Evolutionary conservation across 2,329 filamentous ascomycete genomes (phyloP), one percentile per base, ranked within the genome.

Genomic region (Karstenula rhodostoma): DNA sequence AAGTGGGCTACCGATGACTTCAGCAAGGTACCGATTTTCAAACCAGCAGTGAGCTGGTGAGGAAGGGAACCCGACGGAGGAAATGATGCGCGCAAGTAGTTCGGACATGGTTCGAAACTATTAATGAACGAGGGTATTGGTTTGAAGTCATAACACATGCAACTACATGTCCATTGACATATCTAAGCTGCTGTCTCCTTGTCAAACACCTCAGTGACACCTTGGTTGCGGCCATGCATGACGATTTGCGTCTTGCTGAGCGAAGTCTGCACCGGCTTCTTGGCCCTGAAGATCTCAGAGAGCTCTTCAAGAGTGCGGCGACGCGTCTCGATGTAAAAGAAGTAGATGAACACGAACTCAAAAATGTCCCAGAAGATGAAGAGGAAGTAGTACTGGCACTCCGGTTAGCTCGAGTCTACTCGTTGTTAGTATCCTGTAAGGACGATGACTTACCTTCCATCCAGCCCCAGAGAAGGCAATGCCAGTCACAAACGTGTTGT

Each of bases 291-390:
- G 56, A 83, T 79, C 25, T 75, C 73, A 22, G 77, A 76, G 13
- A 83, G 69, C 67, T 83, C 81, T 65, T 83, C 81, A 23, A 83
- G 73, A 12, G 78, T 82, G 61, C 77, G 72, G 35, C 77, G 69
- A 48, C 77, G 76, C 54, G 74, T 74, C 58, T 77, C 72, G 49
- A 77, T 75, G 58, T 77, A 77, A 56, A 76, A 75, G 65, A 75
- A 76, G 64, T 73, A 75, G 58, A 75, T 74, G 64, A 80, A 76
- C 10, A 70, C 61, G 59, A 79, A 76, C 61, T 79, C 79, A 61
- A 81, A 77, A 0, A 76, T 70, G 60, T 81, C 78, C 76, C 76
- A 79, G 67, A 77, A 76, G 56, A 78, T 76, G 69, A 77, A 78
- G 35, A 79, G 66, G 66, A 78, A 74, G 68, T 79, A 79, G 68